Evolutionary conservation across 768 basidiomycete species (phyloP).

Genomic region (Boletus rubropictus): DNA sequence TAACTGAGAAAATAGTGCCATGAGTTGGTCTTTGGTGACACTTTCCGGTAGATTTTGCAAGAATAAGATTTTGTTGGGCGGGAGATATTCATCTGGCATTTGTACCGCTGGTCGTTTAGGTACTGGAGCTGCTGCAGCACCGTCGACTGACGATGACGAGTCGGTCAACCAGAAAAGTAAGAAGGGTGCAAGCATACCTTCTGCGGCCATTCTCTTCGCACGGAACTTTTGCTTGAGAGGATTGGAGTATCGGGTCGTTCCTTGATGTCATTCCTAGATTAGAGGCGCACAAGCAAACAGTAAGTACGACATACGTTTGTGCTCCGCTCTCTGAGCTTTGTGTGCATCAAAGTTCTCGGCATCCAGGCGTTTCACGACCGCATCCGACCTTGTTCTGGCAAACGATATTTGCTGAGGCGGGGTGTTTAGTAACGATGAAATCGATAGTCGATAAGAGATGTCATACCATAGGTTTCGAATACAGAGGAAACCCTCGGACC

Average conservation of each 20-base stretch:
- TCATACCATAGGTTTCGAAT: constrained; percentile 92
- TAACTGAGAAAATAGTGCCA: constrained; percentile 86
- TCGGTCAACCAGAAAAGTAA: constrained; percentile 1
- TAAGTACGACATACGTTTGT: constrained; percentile 66
- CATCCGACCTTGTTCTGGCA: constrained; percentile 83
- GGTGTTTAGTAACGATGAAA: background rate
- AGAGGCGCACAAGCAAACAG: background rate
- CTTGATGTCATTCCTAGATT: constrained; percentile 34
- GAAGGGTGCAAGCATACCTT: constrained; percentile 43
- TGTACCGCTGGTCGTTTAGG: constrained; percentile 81
- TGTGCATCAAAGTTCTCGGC: constrained; percentile 65
- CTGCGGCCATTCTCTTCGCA: constrained; percentile 74
- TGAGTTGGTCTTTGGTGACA: constrained; percentile 88
- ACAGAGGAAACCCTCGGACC: constrained; percentile 89
- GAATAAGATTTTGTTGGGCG: constrained; percentile 98
- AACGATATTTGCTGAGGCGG: constrained; percentile 87
- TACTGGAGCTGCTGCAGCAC: constrained; percentile 56
- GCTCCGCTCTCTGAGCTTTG: constrained; percentile 64
- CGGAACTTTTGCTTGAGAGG: constrained; percentile 83
- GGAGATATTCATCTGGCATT: constrained; percentile 99
- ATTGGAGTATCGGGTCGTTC: constrained; percentile 79
- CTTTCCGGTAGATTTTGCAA: constrained; percentile 92
- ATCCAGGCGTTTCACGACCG: constrained; percentile 75
- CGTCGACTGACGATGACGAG: constrained; percentile 50
- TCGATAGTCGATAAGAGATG: background rate